Evolutionary conservation across 345 rosid genomes (phyloP).

Genomic region (Corchorus olitorius): DNA sequence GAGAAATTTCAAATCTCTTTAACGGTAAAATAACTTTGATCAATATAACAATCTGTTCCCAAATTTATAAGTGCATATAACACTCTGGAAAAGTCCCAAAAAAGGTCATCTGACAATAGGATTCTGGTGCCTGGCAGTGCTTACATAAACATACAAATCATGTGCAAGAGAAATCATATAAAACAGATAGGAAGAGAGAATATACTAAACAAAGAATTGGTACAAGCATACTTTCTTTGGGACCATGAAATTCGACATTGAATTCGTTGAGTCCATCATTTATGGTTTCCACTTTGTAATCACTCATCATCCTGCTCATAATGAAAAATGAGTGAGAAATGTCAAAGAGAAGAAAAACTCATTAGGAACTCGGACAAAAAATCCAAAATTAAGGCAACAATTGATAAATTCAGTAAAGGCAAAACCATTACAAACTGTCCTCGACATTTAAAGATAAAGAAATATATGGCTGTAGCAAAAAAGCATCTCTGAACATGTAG

Average conservation of each 20-base stretch:
- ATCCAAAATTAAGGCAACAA: neutral
- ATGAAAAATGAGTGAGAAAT: slow-evolving; percentile 24
- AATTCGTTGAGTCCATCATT: slow-evolving; percentile 75
- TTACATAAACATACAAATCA: neutral
- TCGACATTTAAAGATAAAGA: neutral
- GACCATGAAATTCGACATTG: slow-evolving; percentile 73
- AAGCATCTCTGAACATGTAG: neutral
- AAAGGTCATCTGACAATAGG: too few relatives aligned
- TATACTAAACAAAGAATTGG: slow-evolving; percentile 5
- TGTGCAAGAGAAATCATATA: neutral
- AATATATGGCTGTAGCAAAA: neutral
- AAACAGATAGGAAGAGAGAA: neutral
- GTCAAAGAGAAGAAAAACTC: slow-evolving; percentile 1
- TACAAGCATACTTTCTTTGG: slow-evolving; percentile 63
- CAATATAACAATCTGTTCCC: neutral
- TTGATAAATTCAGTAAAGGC: neutral
- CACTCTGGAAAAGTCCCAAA: neutral
- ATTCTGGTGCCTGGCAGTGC: neutral
- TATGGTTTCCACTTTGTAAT: slow-evolving; percentile 69
- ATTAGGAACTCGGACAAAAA: neutral
- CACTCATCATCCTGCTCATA: slow-evolving; percentile 76
- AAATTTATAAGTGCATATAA: neutral
- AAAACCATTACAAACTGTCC: neutral
- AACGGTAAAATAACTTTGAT: neutral
- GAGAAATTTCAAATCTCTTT: neutral